phyloP scores from a whole-genome alignment of 345 rosid genomes.

The Lepidium aucheri region DNA sequence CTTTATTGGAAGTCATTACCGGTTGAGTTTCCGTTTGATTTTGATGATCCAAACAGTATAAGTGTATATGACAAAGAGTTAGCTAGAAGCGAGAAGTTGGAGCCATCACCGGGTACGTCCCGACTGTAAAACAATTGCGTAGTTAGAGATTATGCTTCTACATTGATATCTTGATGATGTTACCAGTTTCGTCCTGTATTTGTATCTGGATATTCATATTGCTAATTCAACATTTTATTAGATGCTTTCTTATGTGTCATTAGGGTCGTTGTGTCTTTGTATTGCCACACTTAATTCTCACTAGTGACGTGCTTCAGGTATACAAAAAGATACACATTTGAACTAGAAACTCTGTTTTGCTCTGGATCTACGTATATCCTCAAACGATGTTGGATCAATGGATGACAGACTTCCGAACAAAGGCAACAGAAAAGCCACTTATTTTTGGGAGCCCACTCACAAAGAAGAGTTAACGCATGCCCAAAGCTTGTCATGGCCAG shows the following conservation, averaged over 20 bases:
- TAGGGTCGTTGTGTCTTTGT: neutral
- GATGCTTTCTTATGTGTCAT: neutral
- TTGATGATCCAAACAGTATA: slow-evolving; percentile 10
- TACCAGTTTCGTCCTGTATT: neutral
- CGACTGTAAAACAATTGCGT: neutral
- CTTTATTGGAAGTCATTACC: slow-evolving; percentile 52
- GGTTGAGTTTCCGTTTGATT: slow-evolving; percentile 42
- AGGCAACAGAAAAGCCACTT: too few relatives aligned
- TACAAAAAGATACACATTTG: neutral
- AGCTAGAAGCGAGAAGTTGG: slow-evolving; percentile 2
- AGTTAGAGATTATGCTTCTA: neutral
- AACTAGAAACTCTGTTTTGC: neutral
- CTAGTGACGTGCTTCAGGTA: neutral
- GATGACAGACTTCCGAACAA: too few relatives aligned
- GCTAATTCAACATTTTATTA: neutral
- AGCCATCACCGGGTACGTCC: neutral
- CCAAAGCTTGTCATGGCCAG: too few relatives aligned
- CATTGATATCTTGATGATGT: slow-evolving; percentile 5
- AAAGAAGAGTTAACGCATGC: too few relatives aligned
- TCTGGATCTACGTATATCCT: too few relatives aligned
- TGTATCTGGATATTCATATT: neutral
- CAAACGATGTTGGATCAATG: too few relatives aligned
- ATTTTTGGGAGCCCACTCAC: too few relatives aligned
- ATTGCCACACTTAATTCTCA: neutral
- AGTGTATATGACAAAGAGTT: slow-evolving; percentile 12